A percentile compares a stretch with the other conserved stretches of the same genome.
Evolutionary conservation across 495 filamentous ascomycete species (phyloP).

Genomic region (Halenospora varia): DNA sequence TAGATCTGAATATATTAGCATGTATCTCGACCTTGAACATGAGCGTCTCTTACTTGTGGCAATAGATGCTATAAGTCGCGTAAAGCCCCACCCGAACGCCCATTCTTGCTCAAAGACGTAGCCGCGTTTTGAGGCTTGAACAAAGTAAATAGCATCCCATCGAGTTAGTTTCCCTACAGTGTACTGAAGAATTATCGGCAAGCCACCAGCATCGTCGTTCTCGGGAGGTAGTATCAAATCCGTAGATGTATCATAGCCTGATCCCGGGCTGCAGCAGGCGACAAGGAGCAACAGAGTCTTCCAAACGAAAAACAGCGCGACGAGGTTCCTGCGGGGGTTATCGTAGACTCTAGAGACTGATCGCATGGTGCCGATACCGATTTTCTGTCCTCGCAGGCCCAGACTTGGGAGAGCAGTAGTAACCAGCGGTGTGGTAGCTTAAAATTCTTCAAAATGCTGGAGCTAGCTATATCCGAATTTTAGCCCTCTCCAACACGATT

Average conservation of each 20-base stretch:
- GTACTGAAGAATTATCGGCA: slow-evolving; percentile 49
- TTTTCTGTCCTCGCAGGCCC: not conserved
- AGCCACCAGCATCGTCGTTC: slow-evolving; percentile 50
- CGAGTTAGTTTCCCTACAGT: slow-evolving; percentile 56
- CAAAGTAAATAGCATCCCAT: slow-evolving; percentile 93
- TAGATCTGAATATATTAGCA: slow-evolving; percentile 13
- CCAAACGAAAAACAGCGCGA: slow-evolving; percentile 52
- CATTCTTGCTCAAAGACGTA: slow-evolving; percentile 93
- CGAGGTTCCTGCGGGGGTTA: slow-evolving; percentile 16
- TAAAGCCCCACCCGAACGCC: slow-evolving; percentile 67
- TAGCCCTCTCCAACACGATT: too few species aligned
- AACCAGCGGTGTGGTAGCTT: too few species aligned
- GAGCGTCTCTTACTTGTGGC: slow-evolving; percentile 11
- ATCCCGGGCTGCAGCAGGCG: slow-evolving; percentile 59
- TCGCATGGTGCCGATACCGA: slow-evolving; percentile 9
- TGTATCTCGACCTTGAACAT: not conserved
- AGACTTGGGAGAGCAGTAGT: not conserved
- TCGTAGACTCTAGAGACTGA: slow-evolving; percentile 4
- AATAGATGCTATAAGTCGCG: slow-evolving; percentile 10
- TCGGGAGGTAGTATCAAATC: slow-evolving; percentile 43
- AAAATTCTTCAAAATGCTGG: too few species aligned
- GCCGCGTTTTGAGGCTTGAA: slow-evolving; percentile 61
- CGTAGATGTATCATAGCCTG: slow-evolving; percentile 88
- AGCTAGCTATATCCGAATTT: too few species aligned
- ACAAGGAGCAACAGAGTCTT: slow-evolving; percentile 68